Conservation (phyloP, 2,329 filamentous ascomycete genomes). For the Claviceps monticola region DNA sequence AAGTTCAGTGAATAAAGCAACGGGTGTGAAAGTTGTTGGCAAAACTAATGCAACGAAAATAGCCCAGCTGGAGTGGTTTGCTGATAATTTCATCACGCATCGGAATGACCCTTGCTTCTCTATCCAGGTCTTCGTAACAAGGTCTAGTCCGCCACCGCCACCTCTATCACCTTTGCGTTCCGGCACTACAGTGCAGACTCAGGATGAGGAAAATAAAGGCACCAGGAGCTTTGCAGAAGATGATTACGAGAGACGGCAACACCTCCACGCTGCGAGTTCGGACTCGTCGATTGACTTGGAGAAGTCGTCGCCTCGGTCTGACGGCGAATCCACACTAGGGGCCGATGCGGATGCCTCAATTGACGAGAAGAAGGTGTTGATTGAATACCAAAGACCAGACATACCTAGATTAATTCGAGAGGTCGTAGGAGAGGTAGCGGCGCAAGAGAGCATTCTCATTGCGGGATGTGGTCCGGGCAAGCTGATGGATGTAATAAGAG, state of each 20-base stretch:
- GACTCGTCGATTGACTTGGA: conserved; percentile 6
- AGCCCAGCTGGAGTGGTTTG: conserved; percentile 26
- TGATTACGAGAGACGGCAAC: not conserved
- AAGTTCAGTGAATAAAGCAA: conserved; percentile 6
- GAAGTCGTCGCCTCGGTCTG: conserved; percentile 7
- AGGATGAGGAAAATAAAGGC: not conserved
- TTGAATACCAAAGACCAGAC: conserved; percentile 24
- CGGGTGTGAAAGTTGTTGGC: too few species aligned
- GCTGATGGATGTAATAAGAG: conserved; percentile 28
- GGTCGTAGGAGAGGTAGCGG: conserved; percentile 14
- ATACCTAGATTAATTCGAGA: conserved; percentile 20
- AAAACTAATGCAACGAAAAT: not conserved
- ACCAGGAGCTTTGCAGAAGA: not conserved
- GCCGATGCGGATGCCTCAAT: not conserved
- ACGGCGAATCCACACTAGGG: conserved; percentile 8
- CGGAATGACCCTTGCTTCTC: conserved; percentile 16
- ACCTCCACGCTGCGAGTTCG: not conserved
- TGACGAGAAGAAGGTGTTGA: conserved; percentile 9
- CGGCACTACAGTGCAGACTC: not conserved
- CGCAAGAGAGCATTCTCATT: conserved; percentile 24
- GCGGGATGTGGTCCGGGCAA: conserved; percentile 32
- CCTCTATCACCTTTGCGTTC: not conserved
- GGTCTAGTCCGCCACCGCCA: conserved; percentile 1
- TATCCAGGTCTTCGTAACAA: conserved; percentile 23
- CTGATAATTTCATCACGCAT: conserved; percentile 20